Conservation (phyloP, 257 asterid species). For the Linaria vulgaris region DNA sequence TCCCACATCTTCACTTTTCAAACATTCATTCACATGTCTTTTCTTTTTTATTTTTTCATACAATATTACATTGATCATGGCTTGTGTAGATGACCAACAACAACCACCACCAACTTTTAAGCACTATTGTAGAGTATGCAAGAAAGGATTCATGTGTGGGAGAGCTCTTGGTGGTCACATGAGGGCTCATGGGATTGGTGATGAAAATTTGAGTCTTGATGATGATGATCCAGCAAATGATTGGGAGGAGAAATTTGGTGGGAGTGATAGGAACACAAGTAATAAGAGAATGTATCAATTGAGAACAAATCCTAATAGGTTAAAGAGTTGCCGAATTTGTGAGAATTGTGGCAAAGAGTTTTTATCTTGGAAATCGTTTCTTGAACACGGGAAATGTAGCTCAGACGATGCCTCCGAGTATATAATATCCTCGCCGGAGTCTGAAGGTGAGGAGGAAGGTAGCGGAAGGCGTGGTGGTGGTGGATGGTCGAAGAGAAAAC, state of each 20-base stretch:
- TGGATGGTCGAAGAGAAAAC: conserved; percentile 75
- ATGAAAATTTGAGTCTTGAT: conserved; percentile 51
- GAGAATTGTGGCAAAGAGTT: conserved; percentile 94
- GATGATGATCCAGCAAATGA: conserved; percentile 64
- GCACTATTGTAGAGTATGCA: conserved; percentile 85
- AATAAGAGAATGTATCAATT: conserved; percentile 70
- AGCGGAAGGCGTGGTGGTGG: conserved; percentile 34
- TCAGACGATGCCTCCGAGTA: conserved; percentile 74
- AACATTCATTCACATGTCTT: conserved; percentile 13
- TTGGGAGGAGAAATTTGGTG: conserved; percentile 67
- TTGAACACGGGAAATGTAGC: conserved; percentile 89
- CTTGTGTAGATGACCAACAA: conserved; percentile 49
- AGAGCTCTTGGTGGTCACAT: conserved; percentile 94
- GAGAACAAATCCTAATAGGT: conserved; percentile 80
- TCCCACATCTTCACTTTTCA: conserved; percentile 6
- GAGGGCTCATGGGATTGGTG: conserved; percentile 93
- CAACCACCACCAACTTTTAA: conserved; percentile 64
- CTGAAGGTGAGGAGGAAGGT: conserved; percentile 48
- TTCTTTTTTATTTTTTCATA: not conserved
- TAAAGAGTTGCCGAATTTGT: conserved; percentile 68
- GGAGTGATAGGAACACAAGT: conserved; percentile 29
- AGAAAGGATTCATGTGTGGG: conserved; percentile 94
- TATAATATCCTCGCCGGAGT: conserved; percentile 53
- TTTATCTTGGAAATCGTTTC: conserved; percentile 84
- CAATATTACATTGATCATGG: conserved; percentile 22